Conservation (phyloP, 768 basidiomycete genomes). For the Royoungia palumana region DNA sequence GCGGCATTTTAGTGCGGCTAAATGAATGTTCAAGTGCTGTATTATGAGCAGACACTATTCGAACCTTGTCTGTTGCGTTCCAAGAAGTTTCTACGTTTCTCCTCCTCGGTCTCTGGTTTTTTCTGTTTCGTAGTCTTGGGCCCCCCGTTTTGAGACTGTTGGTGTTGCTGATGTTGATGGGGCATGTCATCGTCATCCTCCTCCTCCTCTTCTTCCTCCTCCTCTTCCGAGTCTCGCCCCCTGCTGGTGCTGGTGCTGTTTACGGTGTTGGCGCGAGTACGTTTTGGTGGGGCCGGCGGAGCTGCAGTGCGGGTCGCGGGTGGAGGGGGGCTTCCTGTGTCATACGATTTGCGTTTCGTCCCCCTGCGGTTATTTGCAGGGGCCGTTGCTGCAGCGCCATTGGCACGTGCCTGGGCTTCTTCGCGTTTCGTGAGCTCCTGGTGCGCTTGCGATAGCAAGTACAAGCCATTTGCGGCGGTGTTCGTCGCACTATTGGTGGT, state of each 20-base stretch:
- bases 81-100: slow-evolving; percentile 94
- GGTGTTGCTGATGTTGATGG: slow-evolving; percentile 23
- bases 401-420: slow-evolving; percentile 68
- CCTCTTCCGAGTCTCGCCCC: slow-evolving; percentile 37
- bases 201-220: slow-evolving; percentile 38
- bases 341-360: slow-evolving; percentile 68
- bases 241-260: slow-evolving; percentile 29
- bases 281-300: slow-evolving; percentile 30
- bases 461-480: slow-evolving; percentile 87
- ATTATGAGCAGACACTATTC: background rate
- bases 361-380: slow-evolving; percentile 43
- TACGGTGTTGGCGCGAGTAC: slow-evolving; percentile 37
- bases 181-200: slow-evolving; percentile 35
- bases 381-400: slow-evolving; percentile 31
- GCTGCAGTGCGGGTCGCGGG: slow-evolving; percentile 22
- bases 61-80: slow-evolving; percentile 96
- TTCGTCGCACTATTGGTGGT: slow-evolving; percentile 57
- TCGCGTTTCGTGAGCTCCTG: slow-evolving; percentile 97
- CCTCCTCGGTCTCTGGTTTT: slow-evolving; percentile 96
- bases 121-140: slow-evolving; percentile 40
- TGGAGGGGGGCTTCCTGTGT: slow-evolving; percentile 39
- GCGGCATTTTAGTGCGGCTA: slow-evolving; percentile 97
- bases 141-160: slow-evolving; percentile 5
- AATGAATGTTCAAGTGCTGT: slow-evolving; percentile 4
- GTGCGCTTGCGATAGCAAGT: slow-evolving; percentile 90